Evolutionary conservation across 331 rosid species (phyloP).

Genomic region (Saraca asoca): DNA sequence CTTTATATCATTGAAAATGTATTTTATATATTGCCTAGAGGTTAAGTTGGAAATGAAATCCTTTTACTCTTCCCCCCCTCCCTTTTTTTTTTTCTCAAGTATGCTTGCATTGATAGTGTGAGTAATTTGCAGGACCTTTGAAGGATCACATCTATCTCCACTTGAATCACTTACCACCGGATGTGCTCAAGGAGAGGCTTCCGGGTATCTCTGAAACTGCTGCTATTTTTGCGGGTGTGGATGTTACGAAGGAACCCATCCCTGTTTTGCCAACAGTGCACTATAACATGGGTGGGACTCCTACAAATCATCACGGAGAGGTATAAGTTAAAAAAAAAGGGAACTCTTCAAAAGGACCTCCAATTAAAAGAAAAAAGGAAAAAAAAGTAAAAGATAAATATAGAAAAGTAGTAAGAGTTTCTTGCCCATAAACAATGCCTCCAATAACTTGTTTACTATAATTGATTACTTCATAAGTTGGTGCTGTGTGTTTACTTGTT

Average conservation of each 20-base stretch:
- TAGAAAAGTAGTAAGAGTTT: neutral
- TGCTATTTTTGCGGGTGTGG: constrained; percentile 99
- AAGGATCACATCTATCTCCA: constrained; percentile 99
- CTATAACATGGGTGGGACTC: constrained; percentile 98
- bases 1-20: constrained; percentile 5
- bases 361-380: neutral
- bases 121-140: constrained; percentile 71
- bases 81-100: constrained; percentile 7
- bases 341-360: constrained; percentile 10
- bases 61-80: no score
- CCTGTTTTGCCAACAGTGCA: constrained; percentile 99
- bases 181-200: constrained; percentile 96
- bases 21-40: neutral
- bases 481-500: constrained; percentile 1
- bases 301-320: constrained; percentile 93
- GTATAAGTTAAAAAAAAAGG: constrained; percentile 44
- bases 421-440: constrained; percentile 3
- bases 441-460: neutral
- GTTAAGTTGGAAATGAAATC: constrained; percentile 7
- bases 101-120: constrained; percentile 20
- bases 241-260: constrained; percentile 98
- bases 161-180: constrained; percentile 99
- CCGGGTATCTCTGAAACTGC: constrained; percentile 99
- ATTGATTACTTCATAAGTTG: constrained; percentile 7
- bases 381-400: neutral